Percentiles rank a stretch among this genome's conserved stretches.
Conservation (phyloP, 805 yeast genomes). For the Kuraishia piskuri region DNA sequence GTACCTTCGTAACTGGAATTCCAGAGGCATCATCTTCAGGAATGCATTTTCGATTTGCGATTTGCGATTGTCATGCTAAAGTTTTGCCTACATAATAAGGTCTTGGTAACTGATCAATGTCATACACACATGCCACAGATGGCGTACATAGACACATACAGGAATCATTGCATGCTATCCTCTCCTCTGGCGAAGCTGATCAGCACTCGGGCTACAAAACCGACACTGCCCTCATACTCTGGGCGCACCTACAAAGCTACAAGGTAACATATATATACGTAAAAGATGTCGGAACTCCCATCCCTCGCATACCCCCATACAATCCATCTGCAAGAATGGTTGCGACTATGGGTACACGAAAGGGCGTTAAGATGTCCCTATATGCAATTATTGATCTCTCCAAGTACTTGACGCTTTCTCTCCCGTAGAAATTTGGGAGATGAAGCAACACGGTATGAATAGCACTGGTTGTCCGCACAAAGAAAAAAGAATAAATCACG, state of each 20-base stretch:
- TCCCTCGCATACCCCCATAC: slow-evolving; percentile 43
- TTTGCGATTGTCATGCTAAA: too few relatives aligned
- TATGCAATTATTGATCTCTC: slow-evolving; percentile 40
- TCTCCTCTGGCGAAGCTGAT: too few relatives aligned
- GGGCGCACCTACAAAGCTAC: slow-evolving; percentile 4
- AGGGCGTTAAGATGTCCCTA: slow-evolving; percentile 65
- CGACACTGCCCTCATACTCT: too few relatives aligned
- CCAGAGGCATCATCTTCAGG: too few relatives aligned
- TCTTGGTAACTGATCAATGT: too few relatives aligned
- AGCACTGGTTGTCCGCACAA: slow-evolving; percentile 76
- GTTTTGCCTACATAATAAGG: too few relatives aligned
- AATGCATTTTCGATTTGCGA: not conserved
- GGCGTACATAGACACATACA: too few relatives aligned
- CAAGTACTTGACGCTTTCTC: slow-evolving; percentile 63
- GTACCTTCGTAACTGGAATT: too few relatives aligned
- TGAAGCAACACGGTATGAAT: slow-evolving; percentile 61
- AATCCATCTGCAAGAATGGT: slow-evolving; percentile 29
- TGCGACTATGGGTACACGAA: slow-evolving; percentile 28
- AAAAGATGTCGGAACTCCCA: slow-evolving; percentile 55
- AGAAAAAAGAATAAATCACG: slow-evolving; percentile 16
- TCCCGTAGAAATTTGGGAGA: slow-evolving; percentile 27
- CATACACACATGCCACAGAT: too few relatives aligned
- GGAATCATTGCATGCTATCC: too few relatives aligned
- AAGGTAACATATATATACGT: not conserved
- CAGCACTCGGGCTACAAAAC: too few relatives aligned